phyloP scores from a whole-genome alignment of 176 grass and related monocot species.

The Triticum dicoccoides region DNA sequence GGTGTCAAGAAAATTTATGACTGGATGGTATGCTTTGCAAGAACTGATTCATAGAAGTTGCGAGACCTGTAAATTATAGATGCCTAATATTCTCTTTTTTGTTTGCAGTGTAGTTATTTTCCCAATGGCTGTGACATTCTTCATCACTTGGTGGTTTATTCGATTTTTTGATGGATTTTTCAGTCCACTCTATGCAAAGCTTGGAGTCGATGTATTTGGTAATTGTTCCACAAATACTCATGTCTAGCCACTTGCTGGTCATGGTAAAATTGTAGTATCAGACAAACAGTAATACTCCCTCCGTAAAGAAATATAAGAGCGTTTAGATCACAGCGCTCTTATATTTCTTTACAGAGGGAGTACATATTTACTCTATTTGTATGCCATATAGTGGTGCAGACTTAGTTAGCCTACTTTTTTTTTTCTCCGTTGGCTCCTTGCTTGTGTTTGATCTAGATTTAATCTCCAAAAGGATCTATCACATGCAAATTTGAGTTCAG shows the following conservation, averaged over 20 bases:
- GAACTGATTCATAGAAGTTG: conserved; percentile 2
- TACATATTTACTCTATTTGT: not conserved
- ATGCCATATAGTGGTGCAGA: not conserved
- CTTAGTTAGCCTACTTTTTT: not conserved
- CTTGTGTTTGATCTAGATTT: conserved; percentile 6
- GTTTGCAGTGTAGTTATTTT: conserved; percentile 88
- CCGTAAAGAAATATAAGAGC: no score
- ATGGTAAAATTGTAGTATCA: not conserved
- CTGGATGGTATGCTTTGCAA: conserved; percentile 69
- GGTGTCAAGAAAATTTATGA: conserved; percentile 98
- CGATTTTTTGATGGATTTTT: conserved; percentile 99
- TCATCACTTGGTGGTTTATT: conserved; percentile 99
- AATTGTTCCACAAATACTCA: conserved; percentile 18
- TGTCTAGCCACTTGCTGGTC: conserved; percentile 15
- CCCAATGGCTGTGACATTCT: conserved; percentile 95
- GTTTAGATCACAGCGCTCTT: no score
- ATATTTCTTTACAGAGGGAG: no score
- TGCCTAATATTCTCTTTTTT: conserved; percentile 19
- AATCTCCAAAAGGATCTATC: not conserved
- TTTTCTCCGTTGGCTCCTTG: not conserved
- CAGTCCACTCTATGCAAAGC: conserved; percentile 92
- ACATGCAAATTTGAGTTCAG: not conserved
- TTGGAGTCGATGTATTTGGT: conserved; percentile 95
- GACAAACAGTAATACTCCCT: not conserved
- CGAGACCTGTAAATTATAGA: not conserved